Base-by-base conservation (phyloP, 768 basidiomycete genomes). In the Termitomyces sp. region DNA sequence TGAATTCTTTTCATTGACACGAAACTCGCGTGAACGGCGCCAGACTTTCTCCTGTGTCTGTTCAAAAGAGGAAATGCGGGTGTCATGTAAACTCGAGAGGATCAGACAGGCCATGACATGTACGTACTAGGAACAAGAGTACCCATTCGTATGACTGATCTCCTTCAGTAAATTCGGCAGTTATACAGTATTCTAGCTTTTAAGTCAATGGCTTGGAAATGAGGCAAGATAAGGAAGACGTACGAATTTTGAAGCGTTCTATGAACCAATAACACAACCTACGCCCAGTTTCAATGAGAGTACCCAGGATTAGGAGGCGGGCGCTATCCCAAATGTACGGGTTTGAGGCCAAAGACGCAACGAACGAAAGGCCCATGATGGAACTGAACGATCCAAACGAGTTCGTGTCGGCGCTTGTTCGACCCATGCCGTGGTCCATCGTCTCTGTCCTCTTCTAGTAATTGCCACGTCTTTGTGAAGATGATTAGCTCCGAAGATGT, bases 121-220 rank as follows among this genome's bases (percentile, higher is more conserved):
- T 28, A 65, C 74, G 57, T 50, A 81, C 81, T 55, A 84, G 65
- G 57, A 80, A 79, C 9, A 75, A 68, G 1, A 80, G 65, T 7
- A 84, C 72, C 81, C 81, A 84, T 54, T 83, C 81, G 60, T 80
- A 82, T 1, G 79, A 72, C 0, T 78, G 80, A 61, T 83, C 81
- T 11, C 79, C 78, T 63, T 80, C 73, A n/a, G 70, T 68, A 60
- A 84, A 82, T 39, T 75, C 74, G 0, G 79, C 81, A 7, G 79
- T 78, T 8, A 81, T 73, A 3, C 74, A 76, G 56, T 77, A 79
- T 56, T 77, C 81, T 83, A 61, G 42, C 13, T 1, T 20, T 13
- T 1, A 28, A 58, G 7, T 52, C 28, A 50, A 50, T 39, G 9
- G 7, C 35, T 32, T 12, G 15, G n/a, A 40, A 15, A 38, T 1